Base-by-base conservation (phyloP, 148 eudicot genomes). In the Talinum fruticosum region DNA sequence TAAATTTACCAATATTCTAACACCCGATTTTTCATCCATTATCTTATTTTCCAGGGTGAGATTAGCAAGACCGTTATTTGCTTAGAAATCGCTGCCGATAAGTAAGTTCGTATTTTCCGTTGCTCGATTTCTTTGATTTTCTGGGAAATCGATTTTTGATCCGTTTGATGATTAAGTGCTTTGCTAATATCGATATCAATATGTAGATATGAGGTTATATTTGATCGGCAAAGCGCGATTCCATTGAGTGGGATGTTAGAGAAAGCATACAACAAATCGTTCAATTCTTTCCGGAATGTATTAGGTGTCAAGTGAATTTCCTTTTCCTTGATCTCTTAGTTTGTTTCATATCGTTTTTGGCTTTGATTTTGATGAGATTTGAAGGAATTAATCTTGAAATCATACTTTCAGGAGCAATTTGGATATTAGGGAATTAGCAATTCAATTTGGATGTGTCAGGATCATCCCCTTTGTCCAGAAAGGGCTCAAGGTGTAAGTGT, bases 361-460 rank as follows among this genome's bases (percentile, higher is more conserved):
- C 57, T 44, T 51, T 61, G 24, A 61, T 51, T 82, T 29, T 35
- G 37, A 14, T 49, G 32, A 59, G 30, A 68, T 62, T 41, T 61
- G 37, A 30, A 51, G 10, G 49, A 15, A 71, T 68, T 14, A 45
- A 14, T 16, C 10, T 36, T 80, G 71, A 51, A 18, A 3, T 24
- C 59, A 30, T 73, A 68, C 75, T 77, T 86, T 77, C 37, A 96
- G 98, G 95, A 93, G 88, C 79, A 90, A 84, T 81, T 84, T 96
- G 87, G 99, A 96, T 86, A 71, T 93, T 66, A 86, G 98, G 81
- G 98, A 93, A 79, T 32, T 96, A 47, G 98, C 89, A 13, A 91
- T 96, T 85, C 96, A 87, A 57, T 96, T 96, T 76, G 99, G 98
- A 64, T 93, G 99, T 45, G 86, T 96, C 51, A 86, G 99, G 84